A percentile compares a stretch with the other conserved stretches of the same genome.
phyloP scores from a whole-genome alignment of 2,329 filamentous ascomycete genomes.

The Chrysosporium queenslandicum region DNA sequence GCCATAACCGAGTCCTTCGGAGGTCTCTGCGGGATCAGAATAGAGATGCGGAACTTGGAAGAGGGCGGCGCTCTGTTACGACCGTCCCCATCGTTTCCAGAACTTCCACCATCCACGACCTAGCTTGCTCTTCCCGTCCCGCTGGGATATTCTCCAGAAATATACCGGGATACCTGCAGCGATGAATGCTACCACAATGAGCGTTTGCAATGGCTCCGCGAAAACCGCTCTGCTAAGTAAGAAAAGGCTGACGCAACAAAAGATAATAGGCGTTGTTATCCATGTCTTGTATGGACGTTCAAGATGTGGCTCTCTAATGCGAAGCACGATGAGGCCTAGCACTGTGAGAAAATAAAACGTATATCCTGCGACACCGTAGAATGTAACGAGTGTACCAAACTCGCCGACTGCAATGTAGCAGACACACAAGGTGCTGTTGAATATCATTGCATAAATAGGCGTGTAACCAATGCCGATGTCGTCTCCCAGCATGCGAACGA shows the following conservation, averaged over 20 bases:
- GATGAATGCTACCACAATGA: constrained; percentile 79
- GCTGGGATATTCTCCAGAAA: constrained; percentile 69
- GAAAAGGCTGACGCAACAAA: constrained; percentile 95
- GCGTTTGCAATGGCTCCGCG: constrained; percentile 78
- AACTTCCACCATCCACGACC: constrained; percentile 33
- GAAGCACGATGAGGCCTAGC: constrained; percentile 78
- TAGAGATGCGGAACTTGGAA: not conserved
- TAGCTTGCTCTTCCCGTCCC: constrained; percentile 39
- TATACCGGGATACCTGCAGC: constrained; percentile 76
- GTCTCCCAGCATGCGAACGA: constrained; percentile 61
- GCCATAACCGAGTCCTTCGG: not conserved
- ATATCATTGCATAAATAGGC: constrained; percentile 78
- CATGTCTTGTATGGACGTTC: constrained; percentile 90
- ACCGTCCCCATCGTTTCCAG: constrained; percentile 27
- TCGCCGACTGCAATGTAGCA: constrained; percentile 78
- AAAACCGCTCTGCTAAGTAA: constrained; percentile 81
- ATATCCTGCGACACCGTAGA: constrained; percentile 95
- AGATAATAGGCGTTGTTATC: constrained; percentile 95
- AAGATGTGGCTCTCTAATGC: constrained; percentile 75
- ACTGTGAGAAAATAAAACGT: constrained; percentile 96
- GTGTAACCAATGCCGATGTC: constrained; percentile 78
- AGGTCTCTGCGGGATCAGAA: not conserved
- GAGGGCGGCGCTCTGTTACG: not conserved
- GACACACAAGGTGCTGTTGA: constrained; percentile 66
- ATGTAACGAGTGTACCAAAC: constrained; percentile 84